A percentile compares a stretch with the other conserved stretches of the same genome.
Conservation (phyloP, 2,329 filamentous ascomycete species). For the Colletotrichum sp. region DNA sequence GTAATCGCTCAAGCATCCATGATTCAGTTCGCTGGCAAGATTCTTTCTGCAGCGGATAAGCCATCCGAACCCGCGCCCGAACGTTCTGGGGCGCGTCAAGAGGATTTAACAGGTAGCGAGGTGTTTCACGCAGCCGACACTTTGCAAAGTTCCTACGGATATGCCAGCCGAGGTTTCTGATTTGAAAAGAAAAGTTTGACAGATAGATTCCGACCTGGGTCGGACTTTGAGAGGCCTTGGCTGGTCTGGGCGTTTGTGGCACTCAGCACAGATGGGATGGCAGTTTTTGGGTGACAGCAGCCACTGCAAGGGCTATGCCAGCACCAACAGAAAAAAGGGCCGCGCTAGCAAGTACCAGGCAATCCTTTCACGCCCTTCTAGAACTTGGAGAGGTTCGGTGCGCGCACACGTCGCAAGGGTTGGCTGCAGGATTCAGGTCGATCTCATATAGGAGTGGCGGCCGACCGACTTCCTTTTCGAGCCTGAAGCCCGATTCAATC, state of each 20-base stretch:
- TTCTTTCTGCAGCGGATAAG: not conserved
- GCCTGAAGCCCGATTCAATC: constrained; percentile 15
- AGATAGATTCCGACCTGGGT: not conserved
- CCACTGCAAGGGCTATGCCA: not conserved
- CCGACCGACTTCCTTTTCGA: constrained; percentile 21
- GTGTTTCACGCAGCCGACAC: not conserved
- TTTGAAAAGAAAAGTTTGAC: not conserved
- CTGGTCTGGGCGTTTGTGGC: not conserved
- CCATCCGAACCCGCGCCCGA: not conserved
- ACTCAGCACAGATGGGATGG: not conserved
- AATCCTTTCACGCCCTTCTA: constrained; percentile 6
- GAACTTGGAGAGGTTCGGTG: constrained; percentile 2
- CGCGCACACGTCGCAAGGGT: not conserved
- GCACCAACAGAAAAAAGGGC: not conserved
- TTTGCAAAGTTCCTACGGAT: not conserved
- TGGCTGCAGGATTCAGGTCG: constrained; percentile 19
- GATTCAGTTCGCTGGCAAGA: not conserved
- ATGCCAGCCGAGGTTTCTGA: not conserved
- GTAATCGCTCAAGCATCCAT: not conserved
- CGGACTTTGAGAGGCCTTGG: not conserved
- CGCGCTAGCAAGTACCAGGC: not conserved
- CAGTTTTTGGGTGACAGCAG: not conserved
- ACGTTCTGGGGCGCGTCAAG: not conserved
- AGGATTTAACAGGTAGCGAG: not conserved
- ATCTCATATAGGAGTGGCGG: constrained; percentile 1